Evolutionary conservation across 495 filamentous ascomycete species (phyloP).

Genomic region (Glutinoglossum americanum): DNA sequence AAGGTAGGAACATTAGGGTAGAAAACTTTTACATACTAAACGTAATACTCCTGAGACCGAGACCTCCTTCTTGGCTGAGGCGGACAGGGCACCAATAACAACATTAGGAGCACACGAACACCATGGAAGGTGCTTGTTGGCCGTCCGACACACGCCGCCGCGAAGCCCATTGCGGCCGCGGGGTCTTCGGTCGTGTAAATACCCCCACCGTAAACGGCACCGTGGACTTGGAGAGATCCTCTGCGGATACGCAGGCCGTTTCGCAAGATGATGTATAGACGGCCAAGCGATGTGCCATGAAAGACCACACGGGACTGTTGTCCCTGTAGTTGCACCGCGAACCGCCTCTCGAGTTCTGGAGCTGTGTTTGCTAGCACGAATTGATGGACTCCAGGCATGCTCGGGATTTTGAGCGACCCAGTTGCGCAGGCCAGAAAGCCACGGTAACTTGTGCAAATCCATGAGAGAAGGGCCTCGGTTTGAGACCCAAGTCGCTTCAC

Average conservation of each 20-base stretch:
- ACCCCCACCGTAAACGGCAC: constrained; percentile 14
- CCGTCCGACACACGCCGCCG: too few relatives aligned
- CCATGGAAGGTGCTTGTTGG: too few relatives aligned
- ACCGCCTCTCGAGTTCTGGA: constrained; percentile 11
- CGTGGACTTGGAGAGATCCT: constrained; percentile 12
- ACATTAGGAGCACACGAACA: too few relatives aligned
- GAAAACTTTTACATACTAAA: too few relatives aligned
- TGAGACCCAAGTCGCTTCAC: constrained; percentile 3
- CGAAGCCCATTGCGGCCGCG: neutral
- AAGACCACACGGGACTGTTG: constrained; percentile 11
- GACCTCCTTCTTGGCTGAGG: too few relatives aligned
- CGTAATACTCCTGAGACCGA: too few relatives aligned
- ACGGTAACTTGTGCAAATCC: constrained; percentile 13
- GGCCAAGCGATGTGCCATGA: constrained; percentile 16
- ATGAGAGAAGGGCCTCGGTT: constrained; percentile 10
- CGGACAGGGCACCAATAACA: too few relatives aligned
- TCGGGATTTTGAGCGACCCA: constrained; percentile 10
- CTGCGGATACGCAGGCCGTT: constrained; percentile 13
- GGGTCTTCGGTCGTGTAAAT: constrained; percentile 18
- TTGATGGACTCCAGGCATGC: constrained; percentile 14
- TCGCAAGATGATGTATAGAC: constrained; percentile 14
- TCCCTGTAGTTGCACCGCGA: constrained; percentile 4
- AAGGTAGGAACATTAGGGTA: too few relatives aligned
- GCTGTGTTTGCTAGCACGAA: constrained; percentile 15
- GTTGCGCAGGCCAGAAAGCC: constrained; percentile 15